These are phyloP conservation scores for Mucor mucedo DNA, from an alignment of 371 early-diverging fungal genomes.

Conservation along the genomic window DNA sequence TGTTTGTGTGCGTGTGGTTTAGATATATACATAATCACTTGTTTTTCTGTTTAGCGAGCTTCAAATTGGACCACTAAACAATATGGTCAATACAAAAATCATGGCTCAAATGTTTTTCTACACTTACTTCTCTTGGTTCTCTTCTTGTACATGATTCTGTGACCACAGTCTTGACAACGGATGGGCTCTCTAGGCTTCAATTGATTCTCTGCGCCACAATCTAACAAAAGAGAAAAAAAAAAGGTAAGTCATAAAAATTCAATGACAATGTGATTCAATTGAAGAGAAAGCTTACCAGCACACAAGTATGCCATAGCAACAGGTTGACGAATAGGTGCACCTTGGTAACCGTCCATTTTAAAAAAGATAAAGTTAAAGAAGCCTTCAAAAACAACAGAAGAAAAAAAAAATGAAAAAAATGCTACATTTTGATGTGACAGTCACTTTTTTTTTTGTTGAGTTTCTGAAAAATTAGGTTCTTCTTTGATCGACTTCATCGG, in stretches of 20 bases:
- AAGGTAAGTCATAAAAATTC: neutral
- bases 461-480: neutral
- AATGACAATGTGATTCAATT: neutral
- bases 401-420: conserved; percentile 4
- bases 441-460: conserved; percentile 3
- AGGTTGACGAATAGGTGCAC: conserved; percentile 57
- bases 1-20: neutral
- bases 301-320: conserved; percentile 67
- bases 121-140: conserved; percentile 90
- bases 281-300: conserved; percentile 44
- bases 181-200: conserved; percentile 94
- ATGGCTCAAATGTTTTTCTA: neutral
- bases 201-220: conserved; percentile 89
- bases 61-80: conserved; percentile 86
- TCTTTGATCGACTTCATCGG: too few species aligned
- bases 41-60: conserved; percentile 66
- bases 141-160: conserved; percentile 97
- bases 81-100: neutral
- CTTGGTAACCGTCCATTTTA: conserved; percentile 52
- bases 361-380: neutral
- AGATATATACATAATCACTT: conserved; percentile 1
- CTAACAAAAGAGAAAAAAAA: conserved; percentile 37
- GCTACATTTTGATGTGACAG: conserved; percentile 2
- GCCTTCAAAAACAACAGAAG: neutral
- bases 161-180: conserved; percentile 95